Conservation (phyloP, 2,329 filamentous ascomycete genomes). For the Escovopsis weberi region DNA sequence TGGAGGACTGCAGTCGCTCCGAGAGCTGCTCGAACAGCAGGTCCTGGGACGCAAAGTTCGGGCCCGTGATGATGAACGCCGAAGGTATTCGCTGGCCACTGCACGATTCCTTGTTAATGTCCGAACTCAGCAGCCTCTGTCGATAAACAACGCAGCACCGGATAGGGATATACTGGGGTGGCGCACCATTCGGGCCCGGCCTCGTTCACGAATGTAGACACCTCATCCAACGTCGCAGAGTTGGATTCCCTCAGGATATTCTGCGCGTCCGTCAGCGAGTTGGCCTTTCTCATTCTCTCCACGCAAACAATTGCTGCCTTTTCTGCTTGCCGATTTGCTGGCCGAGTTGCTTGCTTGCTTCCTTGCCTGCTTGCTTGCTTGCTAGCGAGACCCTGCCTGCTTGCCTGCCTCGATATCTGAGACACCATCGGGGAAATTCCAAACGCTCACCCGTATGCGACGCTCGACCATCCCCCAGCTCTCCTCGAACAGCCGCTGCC, state of each 20-base stretch:
- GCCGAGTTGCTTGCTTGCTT: no score
- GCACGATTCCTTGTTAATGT: neutral
- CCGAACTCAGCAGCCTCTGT: neutral
- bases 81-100: slow-evolving; percentile 43
- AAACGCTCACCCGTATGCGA: slow-evolving; percentile 36
- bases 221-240: slow-evolving; percentile 42
- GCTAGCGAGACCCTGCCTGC: no score
- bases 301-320: no score
- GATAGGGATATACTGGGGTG: neutral
- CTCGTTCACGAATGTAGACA: slow-evolving; percentile 39
- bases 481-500: slow-evolving; percentile 44
- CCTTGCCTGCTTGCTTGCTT: no score
- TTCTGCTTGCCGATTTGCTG: no score
- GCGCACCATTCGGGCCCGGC: slow-evolving; percentile 19
- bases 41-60: slow-evolving; percentile 62
- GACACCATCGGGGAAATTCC: neutral
- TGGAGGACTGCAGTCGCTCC: slow-evolving; percentile 33
- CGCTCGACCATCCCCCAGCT: slow-evolving; percentile 51
- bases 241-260: slow-evolving; percentile 45
- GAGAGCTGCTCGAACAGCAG: slow-evolving; percentile 59
- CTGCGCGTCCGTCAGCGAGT: slow-evolving; percentile 17
- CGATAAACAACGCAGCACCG: no score
- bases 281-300: no score
- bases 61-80: slow-evolving; percentile 62
- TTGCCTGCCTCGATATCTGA: neutral